Evolutionary conservation across 1,284 basidiomycete genomes (phyloP).

Genomic region (Moesziomyces antarcticus): DNA sequence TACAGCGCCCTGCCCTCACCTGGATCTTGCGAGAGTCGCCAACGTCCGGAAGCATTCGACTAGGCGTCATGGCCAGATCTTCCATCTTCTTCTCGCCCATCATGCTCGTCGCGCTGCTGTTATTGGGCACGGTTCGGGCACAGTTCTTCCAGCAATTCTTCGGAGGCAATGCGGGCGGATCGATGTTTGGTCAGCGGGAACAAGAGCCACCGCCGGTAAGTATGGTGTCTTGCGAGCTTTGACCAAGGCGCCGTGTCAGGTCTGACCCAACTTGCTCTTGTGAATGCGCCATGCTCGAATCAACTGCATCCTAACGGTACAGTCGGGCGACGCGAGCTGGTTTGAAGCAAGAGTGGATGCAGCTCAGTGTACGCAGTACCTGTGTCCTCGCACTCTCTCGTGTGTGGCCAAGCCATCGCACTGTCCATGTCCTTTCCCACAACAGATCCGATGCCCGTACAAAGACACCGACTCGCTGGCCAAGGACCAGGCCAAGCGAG

Average conservation of each 20-base stretch:
- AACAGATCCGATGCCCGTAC: conserved; percentile 56
- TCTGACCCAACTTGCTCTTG: background rate
- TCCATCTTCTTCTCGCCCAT: background rate
- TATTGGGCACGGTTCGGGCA: conserved; percentile 19
- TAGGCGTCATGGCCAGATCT: conserved; percentile 5
- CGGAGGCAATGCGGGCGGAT: conserved; percentile 36
- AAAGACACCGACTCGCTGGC: conserved; percentile 37
- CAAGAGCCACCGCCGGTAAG: conserved; percentile 58
- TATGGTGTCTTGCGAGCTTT: background rate
- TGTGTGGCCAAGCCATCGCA: conserved; percentile 60
- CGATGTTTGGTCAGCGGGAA: conserved; percentile 37
- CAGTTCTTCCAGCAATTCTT: conserved; percentile 62
- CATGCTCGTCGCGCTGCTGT: conserved; percentile 17
- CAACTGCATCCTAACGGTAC: background rate
- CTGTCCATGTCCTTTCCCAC: conserved; percentile 61
- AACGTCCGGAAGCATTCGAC: no score
- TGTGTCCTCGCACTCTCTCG: conserved; percentile 61
- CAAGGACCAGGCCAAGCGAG: conserved; percentile 12
- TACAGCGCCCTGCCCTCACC: no score
- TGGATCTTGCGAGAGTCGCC: no score
- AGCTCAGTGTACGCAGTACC: conserved; percentile 54
- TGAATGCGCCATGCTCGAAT: no score
- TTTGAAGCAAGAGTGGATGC: conserved; percentile 58
- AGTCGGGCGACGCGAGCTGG: conserved; percentile 58
- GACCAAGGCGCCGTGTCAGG: no score